phyloP scores from a whole-genome alignment of 257 asterid species.

The Penstemon eatonii region DNA sequence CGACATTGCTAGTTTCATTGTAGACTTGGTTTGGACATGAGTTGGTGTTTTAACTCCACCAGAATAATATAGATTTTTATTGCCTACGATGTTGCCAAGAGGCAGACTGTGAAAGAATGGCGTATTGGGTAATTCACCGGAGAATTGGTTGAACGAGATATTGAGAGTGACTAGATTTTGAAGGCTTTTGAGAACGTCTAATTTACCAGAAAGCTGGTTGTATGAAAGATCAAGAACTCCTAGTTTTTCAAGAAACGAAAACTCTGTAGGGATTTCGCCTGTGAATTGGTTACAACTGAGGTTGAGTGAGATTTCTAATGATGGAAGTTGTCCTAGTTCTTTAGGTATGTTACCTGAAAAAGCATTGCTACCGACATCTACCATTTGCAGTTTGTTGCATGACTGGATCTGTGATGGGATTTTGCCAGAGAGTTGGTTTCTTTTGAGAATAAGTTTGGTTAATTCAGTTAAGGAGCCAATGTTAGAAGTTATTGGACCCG shows the following conservation, averaged over 20 bases:
- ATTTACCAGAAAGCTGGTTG: conserved; percentile 76
- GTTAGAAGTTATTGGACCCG: conserved; percentile 49
- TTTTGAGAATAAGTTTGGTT: conserved; percentile 71
- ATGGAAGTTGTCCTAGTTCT: conserved; percentile 70
- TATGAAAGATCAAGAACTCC: conserved; percentile 84
- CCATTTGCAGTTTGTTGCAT: conserved; percentile 70
- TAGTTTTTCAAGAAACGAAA: conserved; percentile 62
- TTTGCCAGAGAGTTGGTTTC: conserved; percentile 68
- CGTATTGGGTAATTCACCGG: conserved; percentile 74
- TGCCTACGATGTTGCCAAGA: conserved; percentile 62
- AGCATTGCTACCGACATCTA: conserved; percentile 78
- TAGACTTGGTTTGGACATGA: conserved; percentile 42
- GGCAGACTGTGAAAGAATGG: conserved; percentile 87
- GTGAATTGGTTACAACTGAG: conserved; percentile 75
- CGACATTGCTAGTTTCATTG: conserved; percentile 84
- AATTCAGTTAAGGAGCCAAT: conserved; percentile 65
- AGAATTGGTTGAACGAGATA: conserved; percentile 74
- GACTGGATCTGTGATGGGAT: conserved; percentile 71
- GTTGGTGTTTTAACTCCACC: conserved; percentile 60
- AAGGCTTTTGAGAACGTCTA: conserved; percentile 63
- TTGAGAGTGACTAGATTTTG: conserved; percentile 88
- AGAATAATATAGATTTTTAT: conserved; percentile 53
- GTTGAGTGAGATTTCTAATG: conserved; percentile 89
- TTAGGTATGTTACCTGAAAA: conserved; percentile 72
- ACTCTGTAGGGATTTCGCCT: conserved; percentile 76